Conservation (phyloP, 441 rosid species). For the Croton laevigatus region DNA sequence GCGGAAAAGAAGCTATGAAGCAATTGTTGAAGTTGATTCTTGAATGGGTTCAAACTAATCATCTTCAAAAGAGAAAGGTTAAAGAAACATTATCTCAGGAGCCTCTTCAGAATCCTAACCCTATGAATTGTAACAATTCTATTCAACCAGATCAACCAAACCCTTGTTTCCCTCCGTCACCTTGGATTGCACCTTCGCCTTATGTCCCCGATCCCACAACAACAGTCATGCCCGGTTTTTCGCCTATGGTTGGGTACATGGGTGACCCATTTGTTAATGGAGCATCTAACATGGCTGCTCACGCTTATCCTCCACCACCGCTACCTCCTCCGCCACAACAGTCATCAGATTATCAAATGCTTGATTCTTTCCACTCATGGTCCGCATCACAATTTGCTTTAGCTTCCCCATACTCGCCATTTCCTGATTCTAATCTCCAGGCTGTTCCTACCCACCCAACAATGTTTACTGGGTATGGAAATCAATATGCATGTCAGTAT, state of each 20-base stretch:
- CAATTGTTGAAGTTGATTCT: constrained; percentile 85
- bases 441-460: constrained; percentile 25
- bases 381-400: constrained; percentile 44
- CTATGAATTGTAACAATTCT: constrained; percentile 32
- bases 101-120: constrained; percentile 55
- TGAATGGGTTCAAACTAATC: constrained; percentile 93
- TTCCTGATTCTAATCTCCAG: constrained; percentile 35
- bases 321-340: constrained; percentile 19
- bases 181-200: constrained; percentile 33
- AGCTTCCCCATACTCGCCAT: constrained; percentile 41
- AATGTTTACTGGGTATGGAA: constrained; percentile 48
- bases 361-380: constrained; percentile 62
- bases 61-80: constrained; percentile 54
- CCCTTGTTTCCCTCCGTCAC: constrained; percentile 38
- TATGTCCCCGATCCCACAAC: constrained; percentile 34
- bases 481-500: constrained; percentile 50
- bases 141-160: constrained; percentile 36
- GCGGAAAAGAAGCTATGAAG: constrained; percentile 88
- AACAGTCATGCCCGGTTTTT: constrained; percentile 23
- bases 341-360: constrained; percentile 45
- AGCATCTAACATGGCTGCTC: constrained; percentile 29
- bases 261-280: constrained; percentile 35
- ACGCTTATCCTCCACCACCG: constrained; percentile 32
- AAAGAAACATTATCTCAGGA: constrained; percentile 37
- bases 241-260: constrained; percentile 36